Percentiles rank a stretch among this genome's conserved stretches.
Evolutionary conservation across 345 rosid genomes (phyloP).

Genomic region (Crucihimalaya himalaica): DNA sequence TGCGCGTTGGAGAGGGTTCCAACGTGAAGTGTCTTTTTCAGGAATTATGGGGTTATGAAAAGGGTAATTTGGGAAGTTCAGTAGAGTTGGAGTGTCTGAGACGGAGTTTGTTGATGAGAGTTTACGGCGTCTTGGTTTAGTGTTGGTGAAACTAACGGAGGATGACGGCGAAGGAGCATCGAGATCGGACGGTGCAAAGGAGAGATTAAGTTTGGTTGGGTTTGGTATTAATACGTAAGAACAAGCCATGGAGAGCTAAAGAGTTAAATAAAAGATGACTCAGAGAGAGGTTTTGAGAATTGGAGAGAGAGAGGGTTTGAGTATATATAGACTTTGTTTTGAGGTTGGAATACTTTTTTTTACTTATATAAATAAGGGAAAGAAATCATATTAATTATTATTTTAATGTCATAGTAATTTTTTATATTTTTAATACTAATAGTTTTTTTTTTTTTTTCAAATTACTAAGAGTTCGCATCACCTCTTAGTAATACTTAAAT

Average conservation of each 20-base stretch:
- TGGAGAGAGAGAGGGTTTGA: constrained; percentile 9
- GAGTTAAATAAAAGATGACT: constrained; percentile 32
- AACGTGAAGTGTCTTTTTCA: constrained; percentile 42
- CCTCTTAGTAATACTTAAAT: neutral
- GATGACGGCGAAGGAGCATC: constrained; percentile 38
- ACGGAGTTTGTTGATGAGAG: constrained; percentile 31
- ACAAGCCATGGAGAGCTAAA: constrained; percentile 48
- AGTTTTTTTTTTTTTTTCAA: neutral
- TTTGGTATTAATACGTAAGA: constrained; percentile 40
- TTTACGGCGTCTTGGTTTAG: constrained; percentile 23
- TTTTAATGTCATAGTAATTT: neutral
- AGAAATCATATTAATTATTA: neutral
- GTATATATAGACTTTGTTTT: constrained; percentile 38
- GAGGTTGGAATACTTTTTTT: constrained; percentile 14
- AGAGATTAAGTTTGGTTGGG: constrained; percentile 40
- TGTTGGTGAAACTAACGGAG: constrained; percentile 36
- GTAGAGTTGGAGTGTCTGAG: constrained; percentile 54
- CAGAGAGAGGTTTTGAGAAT: constrained; percentile 33
- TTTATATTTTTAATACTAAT: neutral
- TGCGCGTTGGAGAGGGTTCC: constrained; percentile 70
- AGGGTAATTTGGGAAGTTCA: constrained; percentile 58
- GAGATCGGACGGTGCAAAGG: constrained; percentile 40
- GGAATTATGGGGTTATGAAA: constrained; percentile 35
- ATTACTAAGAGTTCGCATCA: too few relatives aligned
- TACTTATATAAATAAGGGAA: neutral